phyloP scores from a whole-genome alignment of 2,329 filamentous ascomycete genomes.

The Pseudocercospora macadamiae region DNA sequence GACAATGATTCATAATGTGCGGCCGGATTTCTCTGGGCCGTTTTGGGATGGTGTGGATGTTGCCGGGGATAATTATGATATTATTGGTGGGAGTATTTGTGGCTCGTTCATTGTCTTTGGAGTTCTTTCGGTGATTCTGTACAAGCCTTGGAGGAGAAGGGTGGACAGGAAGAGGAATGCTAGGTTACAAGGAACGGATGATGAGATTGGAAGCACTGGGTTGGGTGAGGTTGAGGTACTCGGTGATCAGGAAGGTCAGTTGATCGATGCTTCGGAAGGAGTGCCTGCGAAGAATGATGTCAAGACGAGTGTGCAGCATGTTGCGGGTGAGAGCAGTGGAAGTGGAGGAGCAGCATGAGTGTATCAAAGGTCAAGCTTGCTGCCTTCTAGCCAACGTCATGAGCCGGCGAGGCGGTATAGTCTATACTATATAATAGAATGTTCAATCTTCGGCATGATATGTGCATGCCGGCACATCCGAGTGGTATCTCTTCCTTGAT shows the following conservation, averaged over 20 bases:
- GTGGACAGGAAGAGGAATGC: conserved; percentile 45
- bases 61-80: conserved; percentile 79
- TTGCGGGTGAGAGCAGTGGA: conserved; percentile 17
- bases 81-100: conserved; percentile 85
- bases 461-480: not conserved
- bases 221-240: conserved; percentile 17
- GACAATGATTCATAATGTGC: conserved; percentile 73
- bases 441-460: not conserved
- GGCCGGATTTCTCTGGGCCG: conserved; percentile 67
- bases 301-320: conserved; percentile 16
- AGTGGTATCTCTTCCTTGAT: not conserved
- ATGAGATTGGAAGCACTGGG: conserved; percentile 6
- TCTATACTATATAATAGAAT: not conserved
- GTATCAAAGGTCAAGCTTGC: not conserved
- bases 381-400: not conserved
- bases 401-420: not conserved
- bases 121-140: conserved; percentile 70
- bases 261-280: conserved; percentile 16
- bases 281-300: conserved; percentile 8
- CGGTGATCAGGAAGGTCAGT: conserved; percentile 10
- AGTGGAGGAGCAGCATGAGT: not conserved
- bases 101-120: conserved; percentile 81
- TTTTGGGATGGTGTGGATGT: conserved; percentile 89
- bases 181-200: conserved; percentile 3
- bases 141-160: conserved; percentile 75